Conservation (phyloP, 768 basidiomycete genomes). For the Hypholoma fasciculare region DNA sequence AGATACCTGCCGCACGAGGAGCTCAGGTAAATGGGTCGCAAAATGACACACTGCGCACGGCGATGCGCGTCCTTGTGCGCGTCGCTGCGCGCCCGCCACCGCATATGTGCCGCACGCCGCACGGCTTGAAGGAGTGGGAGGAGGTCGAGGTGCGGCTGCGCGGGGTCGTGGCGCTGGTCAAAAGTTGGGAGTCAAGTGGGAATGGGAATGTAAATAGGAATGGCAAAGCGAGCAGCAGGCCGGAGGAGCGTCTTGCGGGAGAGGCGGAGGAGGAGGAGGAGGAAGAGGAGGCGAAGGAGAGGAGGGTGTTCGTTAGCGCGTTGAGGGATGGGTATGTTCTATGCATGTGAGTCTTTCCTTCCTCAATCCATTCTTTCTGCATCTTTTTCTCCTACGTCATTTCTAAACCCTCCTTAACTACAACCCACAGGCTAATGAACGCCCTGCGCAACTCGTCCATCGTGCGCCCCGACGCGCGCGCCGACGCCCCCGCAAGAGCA, state of each 20-base stretch:
- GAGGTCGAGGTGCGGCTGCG: constrained; percentile 72
- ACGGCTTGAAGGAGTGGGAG: constrained; percentile 62
- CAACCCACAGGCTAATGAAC: constrained; percentile 71
- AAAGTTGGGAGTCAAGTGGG: constrained; percentile 46
- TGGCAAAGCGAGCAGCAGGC: too few species aligned
- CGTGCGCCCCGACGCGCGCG: constrained; percentile 64
- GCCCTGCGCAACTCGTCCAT: constrained; percentile 77
- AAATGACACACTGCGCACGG: constrained; percentile 52
- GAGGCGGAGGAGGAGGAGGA: constrained; percentile 21
- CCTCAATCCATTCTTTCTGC: too few species aligned
- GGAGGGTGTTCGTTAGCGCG: constrained; percentile 71
- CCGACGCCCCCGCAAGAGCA: constrained; percentile 64
- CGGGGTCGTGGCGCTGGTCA: constrained; percentile 64
- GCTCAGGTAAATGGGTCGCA: neutral
- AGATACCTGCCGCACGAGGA: too few species aligned
- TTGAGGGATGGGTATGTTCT: constrained; percentile 84
- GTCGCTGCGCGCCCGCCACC: constrained; percentile 64
- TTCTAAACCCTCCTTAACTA: too few species aligned
- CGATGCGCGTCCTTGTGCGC: constrained; percentile 63
- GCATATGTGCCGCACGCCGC: constrained; percentile 49
- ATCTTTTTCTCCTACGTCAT: too few species aligned
- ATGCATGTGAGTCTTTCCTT: constrained; percentile 87
- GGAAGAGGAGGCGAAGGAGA: constrained; percentile 48
- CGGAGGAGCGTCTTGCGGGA: neutral
- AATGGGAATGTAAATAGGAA: constrained; percentile 2